Evolutionary conservation across 148 eudicot species (phyloP).

Genomic region (Nyssa sinensis): DNA sequence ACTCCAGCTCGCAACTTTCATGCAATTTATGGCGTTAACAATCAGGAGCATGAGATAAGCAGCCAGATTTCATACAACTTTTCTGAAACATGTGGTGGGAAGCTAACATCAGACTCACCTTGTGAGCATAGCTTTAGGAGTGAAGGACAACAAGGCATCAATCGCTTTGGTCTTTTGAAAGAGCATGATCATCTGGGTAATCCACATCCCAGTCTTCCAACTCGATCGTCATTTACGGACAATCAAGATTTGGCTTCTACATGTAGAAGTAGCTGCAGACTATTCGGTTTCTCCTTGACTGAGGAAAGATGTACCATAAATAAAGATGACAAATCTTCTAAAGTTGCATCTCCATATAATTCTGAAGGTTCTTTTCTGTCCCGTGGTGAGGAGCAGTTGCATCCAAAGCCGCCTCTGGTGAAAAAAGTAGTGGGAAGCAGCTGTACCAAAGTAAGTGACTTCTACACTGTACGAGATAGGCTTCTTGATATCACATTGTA

Average conservation of each 20-base stretch:
- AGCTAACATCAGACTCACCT: slow-evolving; percentile 12
- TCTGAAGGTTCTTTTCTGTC: slow-evolving; percentile 31
- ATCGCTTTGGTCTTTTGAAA: slow-evolving; percentile 9
- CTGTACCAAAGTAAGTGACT: slow-evolving; percentile 41
- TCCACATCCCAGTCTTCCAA: slow-evolving; percentile 18
- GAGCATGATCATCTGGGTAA: slow-evolving; percentile 14
- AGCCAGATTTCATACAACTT: slow-evolving; percentile 14
- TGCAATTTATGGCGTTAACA: slow-evolving; percentile 7
- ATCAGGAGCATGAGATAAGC: slow-evolving; percentile 13
- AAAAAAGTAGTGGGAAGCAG: slow-evolving; percentile 33
- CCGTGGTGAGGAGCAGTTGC: slow-evolving; percentile 44
- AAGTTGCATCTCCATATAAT: slow-evolving; percentile 11
- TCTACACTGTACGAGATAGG: slow-evolving; percentile 57
- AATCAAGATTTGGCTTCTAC: slow-evolving; percentile 30
- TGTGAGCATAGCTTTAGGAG: not conserved
- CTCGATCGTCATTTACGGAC: slow-evolving; percentile 26
- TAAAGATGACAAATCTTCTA: slow-evolving; percentile 17
- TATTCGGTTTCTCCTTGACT: slow-evolving; percentile 72
- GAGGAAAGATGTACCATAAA: slow-evolving; percentile 40
- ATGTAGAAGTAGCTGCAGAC: slow-evolving; percentile 63
- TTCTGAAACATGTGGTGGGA: slow-evolving; percentile 12
- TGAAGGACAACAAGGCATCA: slow-evolving; percentile 16
- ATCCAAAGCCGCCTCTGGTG: slow-evolving; percentile 44
- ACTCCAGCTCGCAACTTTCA: slow-evolving; percentile 28
- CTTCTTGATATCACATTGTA: slow-evolving; percentile 68